Evolutionary conservation across 148 eudicot species (phyloP).

Genomic region (Chenopodium suecicum): DNA sequence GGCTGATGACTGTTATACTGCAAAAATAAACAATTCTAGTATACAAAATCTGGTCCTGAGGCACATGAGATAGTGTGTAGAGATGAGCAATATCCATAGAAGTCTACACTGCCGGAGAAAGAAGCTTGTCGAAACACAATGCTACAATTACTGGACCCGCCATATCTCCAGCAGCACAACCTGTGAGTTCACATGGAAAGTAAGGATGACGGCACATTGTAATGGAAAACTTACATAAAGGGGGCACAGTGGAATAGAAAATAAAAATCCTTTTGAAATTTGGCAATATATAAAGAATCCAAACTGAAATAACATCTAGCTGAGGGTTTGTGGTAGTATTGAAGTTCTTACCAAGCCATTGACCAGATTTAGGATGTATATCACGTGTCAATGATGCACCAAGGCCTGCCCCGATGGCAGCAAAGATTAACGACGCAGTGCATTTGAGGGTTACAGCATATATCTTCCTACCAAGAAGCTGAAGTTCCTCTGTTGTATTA

Average conservation of each 20-base stretch:
- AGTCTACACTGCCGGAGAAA: constrained; percentile 27
- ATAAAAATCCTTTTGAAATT: background rate
- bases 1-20: background rate
- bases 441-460: constrained; percentile 55
- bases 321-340: background rate
- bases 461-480: constrained; percentile 57
- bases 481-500: constrained; percentile 45
- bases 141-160: constrained; percentile 69
- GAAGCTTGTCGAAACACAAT: constrained; percentile 55
- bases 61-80: background rate
- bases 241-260: background rate
- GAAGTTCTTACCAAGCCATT: constrained; percentile 74
- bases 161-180: constrained; percentile 80
- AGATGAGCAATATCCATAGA: constrained; percentile 2
- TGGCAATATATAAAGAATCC: background rate
- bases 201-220: background rate
- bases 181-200: constrained; percentile 30
- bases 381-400: constrained; percentile 45
- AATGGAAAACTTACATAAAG: background rate
- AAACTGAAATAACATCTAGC: background rate
- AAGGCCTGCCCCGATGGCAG: constrained; percentile 84
- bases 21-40: background rate
- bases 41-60: constrained; percentile 11
- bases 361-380: constrained; percentile 74
- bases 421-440: constrained; percentile 71